Evolutionary conservation across 2,329 filamentous ascomycete species (phyloP).

Genomic region (Alternaria hordeiaustralica): DNA sequence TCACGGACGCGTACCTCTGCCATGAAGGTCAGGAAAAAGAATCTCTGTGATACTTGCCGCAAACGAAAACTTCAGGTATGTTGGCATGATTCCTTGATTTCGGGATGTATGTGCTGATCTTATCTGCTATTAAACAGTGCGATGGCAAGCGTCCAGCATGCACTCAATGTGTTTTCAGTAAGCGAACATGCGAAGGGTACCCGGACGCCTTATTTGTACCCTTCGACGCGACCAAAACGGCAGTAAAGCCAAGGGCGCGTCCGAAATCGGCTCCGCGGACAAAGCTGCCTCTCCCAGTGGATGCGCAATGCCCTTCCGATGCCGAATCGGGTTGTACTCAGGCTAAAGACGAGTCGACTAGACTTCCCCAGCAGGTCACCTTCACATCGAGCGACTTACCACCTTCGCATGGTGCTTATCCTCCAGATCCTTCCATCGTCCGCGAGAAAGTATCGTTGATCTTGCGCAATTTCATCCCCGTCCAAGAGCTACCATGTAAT

Average conservation of each 20-base stretch:
- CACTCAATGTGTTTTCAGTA: neutral
- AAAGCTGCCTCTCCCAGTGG: neutral
- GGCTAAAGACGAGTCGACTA: neutral
- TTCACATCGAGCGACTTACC: neutral
- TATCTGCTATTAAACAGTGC: neutral
- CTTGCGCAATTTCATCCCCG: neutral
- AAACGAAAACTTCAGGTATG: neutral
- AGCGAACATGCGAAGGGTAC: neutral
- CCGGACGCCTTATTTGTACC: neutral
- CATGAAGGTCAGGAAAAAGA: conserved; percentile 1
- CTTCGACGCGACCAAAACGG: neutral
- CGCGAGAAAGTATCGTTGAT: neutral
- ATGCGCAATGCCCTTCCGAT: neutral
- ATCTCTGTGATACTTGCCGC: neutral
- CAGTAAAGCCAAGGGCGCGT: neutral
- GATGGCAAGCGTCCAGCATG: neutral
- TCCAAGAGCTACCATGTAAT: neutral
- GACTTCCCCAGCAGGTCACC: neutral
- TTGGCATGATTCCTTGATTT: too few relatives aligned
- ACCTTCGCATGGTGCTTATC: neutral
- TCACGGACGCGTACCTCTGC: neutral
- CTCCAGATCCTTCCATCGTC: neutral
- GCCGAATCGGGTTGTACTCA: neutral
- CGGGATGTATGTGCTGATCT: neutral
- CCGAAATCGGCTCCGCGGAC: neutral